Conservation (phyloP, 2,329 filamentous ascomycete species). For the Penicillium sp. region DNA sequence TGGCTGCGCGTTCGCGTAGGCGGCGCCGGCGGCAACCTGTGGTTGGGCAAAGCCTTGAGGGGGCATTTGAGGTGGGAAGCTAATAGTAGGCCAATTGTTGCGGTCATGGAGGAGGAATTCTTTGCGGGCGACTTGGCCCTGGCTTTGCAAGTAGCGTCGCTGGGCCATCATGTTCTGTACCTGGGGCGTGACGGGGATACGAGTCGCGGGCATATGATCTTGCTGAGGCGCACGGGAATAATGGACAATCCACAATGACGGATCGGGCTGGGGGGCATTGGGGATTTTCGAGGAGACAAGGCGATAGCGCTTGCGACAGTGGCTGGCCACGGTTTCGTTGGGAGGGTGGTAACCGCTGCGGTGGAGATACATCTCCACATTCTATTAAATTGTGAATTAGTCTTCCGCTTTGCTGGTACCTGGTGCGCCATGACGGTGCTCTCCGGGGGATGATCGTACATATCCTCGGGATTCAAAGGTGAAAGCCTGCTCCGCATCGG, state of each 20-base stretch:
- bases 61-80: constrained; percentile 60
- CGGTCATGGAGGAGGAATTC: constrained; percentile 94
- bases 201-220: constrained; percentile 69
- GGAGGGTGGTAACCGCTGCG: constrained; percentile 76
- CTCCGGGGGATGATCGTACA: constrained; percentile 47
- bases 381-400: constrained; percentile 53
- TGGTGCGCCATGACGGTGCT: background rate
- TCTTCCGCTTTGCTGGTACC: background rate
- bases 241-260: constrained; percentile 86
- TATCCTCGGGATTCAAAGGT: constrained; percentile 72
- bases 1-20: constrained; percentile 36
- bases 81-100: constrained; percentile 84
- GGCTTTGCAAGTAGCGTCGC: constrained; percentile 65
- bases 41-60: constrained; percentile 56
- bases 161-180: constrained; percentile 46
- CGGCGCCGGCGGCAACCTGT: constrained; percentile 39
- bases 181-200: constrained; percentile 52
- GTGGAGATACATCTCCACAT: constrained; percentile 85
- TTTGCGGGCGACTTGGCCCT: constrained; percentile 82
- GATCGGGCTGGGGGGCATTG: constrained; percentile 71
- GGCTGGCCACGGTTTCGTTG: constrained; percentile 70
- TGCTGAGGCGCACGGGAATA: constrained; percentile 76
- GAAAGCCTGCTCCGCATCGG: constrained; percentile 74
- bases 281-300: constrained; percentile 72
- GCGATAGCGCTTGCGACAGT: constrained; percentile 83